Percentiles rank a stretch among this genome's conserved stretches.
Conservation (phyloP, 495 filamentous ascomycete species). For the Trypethelium eluteriae region DNA sequence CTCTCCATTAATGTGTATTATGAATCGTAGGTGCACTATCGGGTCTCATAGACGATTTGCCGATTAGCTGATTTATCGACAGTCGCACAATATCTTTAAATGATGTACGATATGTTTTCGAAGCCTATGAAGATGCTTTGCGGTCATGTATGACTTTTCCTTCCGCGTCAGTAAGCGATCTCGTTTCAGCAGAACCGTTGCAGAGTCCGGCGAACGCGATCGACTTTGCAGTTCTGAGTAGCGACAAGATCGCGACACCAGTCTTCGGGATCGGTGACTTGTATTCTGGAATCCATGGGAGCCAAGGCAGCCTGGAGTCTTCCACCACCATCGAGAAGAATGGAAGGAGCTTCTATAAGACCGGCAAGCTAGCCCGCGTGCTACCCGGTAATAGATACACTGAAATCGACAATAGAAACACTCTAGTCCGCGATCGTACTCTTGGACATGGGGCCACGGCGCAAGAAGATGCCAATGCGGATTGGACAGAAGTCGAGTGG, state of each 20-base stretch:
- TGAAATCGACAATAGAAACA: not conserved
- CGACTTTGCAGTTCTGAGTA: not conserved
- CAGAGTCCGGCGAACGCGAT: not conserved
- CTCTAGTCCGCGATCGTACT: not conserved
- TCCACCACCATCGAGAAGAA: conserved; percentile 21
- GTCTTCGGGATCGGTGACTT: conserved; percentile 29
- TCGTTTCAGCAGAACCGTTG: not conserved
- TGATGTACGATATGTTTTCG: conserved; percentile 38
- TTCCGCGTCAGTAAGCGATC: conserved; percentile 16
- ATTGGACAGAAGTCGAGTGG: conserved; percentile 46
- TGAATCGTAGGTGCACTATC: conserved; percentile 27
- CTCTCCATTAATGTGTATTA: conserved; percentile 19
- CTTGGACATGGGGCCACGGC: too few relatives aligned
- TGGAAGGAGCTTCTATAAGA: conserved; percentile 27
- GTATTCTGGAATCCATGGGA: conserved; percentile 21
- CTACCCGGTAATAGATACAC: conserved; percentile 21
- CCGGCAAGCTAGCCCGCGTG: conserved; percentile 29
- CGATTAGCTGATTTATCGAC: conserved; percentile 26
- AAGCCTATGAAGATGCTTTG: conserved; percentile 40
- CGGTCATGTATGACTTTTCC: conserved; percentile 24
- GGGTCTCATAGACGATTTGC: conserved; percentile 9
- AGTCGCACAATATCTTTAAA: conserved; percentile 39
- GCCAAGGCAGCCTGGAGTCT: conserved; percentile 18
- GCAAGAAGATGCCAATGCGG: not conserved
- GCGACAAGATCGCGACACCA: conserved; percentile 11